Evolutionary conservation across 2,329 filamentous ascomycete genomes (phyloP), one percentile per base, ranked within the genome.

Genomic region (Didymella pinodella): DNA sequence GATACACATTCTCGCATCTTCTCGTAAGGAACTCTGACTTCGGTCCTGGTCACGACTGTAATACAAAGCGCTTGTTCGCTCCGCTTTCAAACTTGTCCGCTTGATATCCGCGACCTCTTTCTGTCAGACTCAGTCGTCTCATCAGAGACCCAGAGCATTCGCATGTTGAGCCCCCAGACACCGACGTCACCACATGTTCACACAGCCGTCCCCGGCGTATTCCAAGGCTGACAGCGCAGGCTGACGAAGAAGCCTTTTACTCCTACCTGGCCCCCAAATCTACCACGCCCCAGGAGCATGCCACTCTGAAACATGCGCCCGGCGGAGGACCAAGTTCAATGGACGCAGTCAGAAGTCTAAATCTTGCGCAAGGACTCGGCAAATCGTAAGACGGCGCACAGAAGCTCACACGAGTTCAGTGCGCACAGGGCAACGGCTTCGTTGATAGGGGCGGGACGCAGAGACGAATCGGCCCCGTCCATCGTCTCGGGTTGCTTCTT

Each of bases 311-410:
- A 53, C 49, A 41, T 41, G 40, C 45, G 32, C 32, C 38, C 25
- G 25, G 7, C 28, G 20, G 46, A 46, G 45, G 46, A 47, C 50
- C 50, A 26, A 14, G 41, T 26, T 46, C 31, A 49, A 32, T 41
- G 32, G 46, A 31, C 34, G 56, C 32, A 47, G 56, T 58, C n/a
- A 54, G 50, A 46, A 46, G 29, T 43, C 40, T 49, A 31, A 18
- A 20, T 40, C 6, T 38, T 41, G 10, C 40, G 40, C 40, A 43
- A 43, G 40, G 20, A 43, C 20, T 25, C 18, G 40, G 12, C 26
- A 43, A 18, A 26, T 22, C 14, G 20, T 11, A 43, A 22, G 40
- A 26, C 40, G 25, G 18, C 36, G 36, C 36, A 40, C n/a, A 40
- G 31, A 16, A 16, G 29, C 29, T 31, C 29, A 31, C 29, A 31